Conservation (phyloP, 768 basidiomycete species). For the Heimioporus sp. region DNA sequence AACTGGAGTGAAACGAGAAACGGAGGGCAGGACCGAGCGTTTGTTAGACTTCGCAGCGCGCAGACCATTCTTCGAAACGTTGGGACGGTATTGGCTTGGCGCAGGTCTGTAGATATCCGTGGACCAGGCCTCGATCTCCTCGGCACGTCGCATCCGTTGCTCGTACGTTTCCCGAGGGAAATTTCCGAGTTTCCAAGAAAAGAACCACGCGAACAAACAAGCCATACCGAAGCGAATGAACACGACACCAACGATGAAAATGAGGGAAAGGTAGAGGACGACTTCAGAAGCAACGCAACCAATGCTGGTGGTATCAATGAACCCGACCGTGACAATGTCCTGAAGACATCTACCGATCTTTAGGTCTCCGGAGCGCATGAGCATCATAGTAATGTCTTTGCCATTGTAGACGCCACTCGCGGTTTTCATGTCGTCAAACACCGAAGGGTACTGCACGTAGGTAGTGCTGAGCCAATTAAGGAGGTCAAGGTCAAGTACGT, state of each 20-base stretch:
- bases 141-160: constrained; percentile 84
- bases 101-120: constrained; percentile 94
- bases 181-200: constrained; percentile 91
- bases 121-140: constrained; percentile 95
- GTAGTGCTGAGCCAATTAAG: constrained; percentile 80
- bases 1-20: constrained; percentile 73
- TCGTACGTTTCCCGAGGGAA: constrained; percentile 93
- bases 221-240: constrained; percentile 95
- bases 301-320: constrained; percentile 90
- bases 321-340: constrained; percentile 86
- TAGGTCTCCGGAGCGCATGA: constrained; percentile 70
- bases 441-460: constrained; percentile 76
- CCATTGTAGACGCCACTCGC: constrained; percentile 73
- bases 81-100: constrained; percentile 87
- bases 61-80: constrained; percentile 72
- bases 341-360: constrained; percentile 77
- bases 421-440: constrained; percentile 78
- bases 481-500: constrained; percentile 85
- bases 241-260: constrained; percentile 98
- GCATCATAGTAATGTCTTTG: constrained; percentile 84
- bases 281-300: constrained; percentile 96
- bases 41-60: constrained; percentile 47
- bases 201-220: constrained; percentile 97
- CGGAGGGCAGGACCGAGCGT: constrained; percentile 62
- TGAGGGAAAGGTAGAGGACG: constrained; percentile 91